A percentile compares a stretch with the other conserved stretches of the same genome.
phyloP scores from a whole-genome alignment of 192 early-diverging fungal genomes.

The Umbelopsis ramanniana region DNA sequence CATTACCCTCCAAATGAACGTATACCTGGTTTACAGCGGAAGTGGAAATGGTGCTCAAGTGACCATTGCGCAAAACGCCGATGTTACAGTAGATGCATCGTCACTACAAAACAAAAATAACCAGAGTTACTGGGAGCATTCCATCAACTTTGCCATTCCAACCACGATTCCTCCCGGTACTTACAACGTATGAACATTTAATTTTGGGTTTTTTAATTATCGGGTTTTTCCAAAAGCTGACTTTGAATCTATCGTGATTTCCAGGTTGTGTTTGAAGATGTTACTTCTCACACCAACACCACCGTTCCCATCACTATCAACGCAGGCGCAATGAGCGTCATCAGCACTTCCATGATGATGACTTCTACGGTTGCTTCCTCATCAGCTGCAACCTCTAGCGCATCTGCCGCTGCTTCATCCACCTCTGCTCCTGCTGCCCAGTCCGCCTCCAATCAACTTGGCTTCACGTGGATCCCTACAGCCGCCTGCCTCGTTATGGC shows the following conservation, averaged over 20 bases:
- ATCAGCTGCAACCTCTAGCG: background rate
- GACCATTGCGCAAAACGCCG: conserved; percentile 13
- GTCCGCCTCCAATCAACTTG: conserved; percentile 6
- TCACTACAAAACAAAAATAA: conserved; percentile 2
- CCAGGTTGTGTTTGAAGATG: conserved; percentile 22
- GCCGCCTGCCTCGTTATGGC: conserved; percentile 9
- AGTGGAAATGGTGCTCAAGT: background rate
- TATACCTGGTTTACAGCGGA: background rate
- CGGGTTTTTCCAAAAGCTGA: background rate
- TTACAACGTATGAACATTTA: conserved; percentile 24
- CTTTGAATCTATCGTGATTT: background rate
- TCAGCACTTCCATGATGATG: background rate
- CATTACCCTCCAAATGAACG: background rate
- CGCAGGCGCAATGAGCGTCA: background rate
- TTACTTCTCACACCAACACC: conserved; percentile 17
- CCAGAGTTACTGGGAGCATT: conserved; percentile 32
- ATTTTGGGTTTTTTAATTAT: background rate
- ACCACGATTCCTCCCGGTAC: conserved; percentile 9
- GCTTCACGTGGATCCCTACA: background rate
- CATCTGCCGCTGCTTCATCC: background rate
- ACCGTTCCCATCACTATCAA: conserved; percentile 25
- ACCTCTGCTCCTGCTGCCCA: background rate
- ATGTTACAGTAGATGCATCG: conserved; percentile 14
- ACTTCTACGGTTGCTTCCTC: background rate
- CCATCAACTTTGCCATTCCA: conserved; percentile 27